Evolutionary conservation across 225 moss, liverwort and hornwort genomes (phyloP).

Genomic region (Bryoerythrophyllum caledonicum): DNA sequence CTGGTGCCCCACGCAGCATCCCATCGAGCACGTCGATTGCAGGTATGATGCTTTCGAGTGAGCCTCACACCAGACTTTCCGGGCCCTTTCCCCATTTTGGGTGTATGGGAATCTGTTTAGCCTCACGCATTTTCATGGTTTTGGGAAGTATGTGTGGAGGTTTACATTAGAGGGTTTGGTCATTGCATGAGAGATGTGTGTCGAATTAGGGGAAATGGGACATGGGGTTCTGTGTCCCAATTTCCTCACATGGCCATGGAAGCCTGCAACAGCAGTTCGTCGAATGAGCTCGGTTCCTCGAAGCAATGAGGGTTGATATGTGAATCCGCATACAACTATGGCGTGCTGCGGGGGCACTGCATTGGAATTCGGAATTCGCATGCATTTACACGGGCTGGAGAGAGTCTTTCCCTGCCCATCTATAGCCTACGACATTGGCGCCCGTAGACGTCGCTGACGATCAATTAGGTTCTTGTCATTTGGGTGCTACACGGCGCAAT

Average conservation of each 20-base stretch:
- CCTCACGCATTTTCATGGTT: no score
- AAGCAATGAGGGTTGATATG: neutral
- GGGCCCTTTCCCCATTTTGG: neutral
- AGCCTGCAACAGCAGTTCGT: neutral
- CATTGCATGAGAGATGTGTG: no score
- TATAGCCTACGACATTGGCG: neutral
- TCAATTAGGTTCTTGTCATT: neutral
- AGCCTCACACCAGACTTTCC: neutral
- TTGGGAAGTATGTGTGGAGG: neutral
- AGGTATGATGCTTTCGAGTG: slow-evolving; percentile 35
- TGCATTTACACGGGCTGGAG: neutral
- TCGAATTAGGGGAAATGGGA: no score
- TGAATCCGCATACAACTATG: neutral
- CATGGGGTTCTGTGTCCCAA: neutral
- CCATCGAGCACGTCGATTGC: slow-evolving; percentile 65
- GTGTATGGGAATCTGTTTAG: no score
- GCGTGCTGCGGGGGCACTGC: neutral
- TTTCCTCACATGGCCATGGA: neutral
- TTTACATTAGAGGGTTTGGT: no score
- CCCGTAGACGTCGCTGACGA: neutral
- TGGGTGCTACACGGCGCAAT: neutral
- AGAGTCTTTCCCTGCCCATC: neutral
- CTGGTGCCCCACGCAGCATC: slow-evolving; percentile 63
- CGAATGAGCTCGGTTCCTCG: neutral
- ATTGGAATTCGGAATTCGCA: neutral